phyloP scores from a whole-genome alignment of 1,284 basidiomycete species.

The Cutaneotrichosporon sp. region DNA sequence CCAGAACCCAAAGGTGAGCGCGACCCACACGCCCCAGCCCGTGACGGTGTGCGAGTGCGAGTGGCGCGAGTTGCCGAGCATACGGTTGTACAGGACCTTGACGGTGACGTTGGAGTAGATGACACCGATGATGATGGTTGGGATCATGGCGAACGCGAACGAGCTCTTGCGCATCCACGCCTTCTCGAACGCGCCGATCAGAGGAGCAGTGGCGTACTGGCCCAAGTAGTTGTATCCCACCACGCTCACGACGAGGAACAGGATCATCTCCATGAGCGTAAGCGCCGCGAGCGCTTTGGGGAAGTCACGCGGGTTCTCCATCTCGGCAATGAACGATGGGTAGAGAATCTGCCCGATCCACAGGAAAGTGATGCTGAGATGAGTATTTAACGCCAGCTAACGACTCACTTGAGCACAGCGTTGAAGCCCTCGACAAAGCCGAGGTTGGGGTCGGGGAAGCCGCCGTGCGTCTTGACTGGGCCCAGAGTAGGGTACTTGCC shows the following conservation, averaged over 20 bases:
- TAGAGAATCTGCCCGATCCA: conserved; percentile 58
- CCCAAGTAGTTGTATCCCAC: conserved; percentile 55
- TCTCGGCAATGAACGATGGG: conserved; percentile 50
- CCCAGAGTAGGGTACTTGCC: conserved; percentile 31
- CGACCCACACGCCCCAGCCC: conserved; percentile 59
- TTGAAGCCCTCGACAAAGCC: conserved; percentile 55
- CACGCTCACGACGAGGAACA: conserved; percentile 60
- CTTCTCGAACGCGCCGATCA: conserved; percentile 35
- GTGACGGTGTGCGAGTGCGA: conserved; percentile 55
- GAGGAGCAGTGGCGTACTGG: conserved; percentile 45
- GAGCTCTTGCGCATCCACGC: conserved; percentile 54
- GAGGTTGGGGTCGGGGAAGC: conserved; percentile 49
- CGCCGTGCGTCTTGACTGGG: conserved; percentile 29
- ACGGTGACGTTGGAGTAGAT: conserved; percentile 44
- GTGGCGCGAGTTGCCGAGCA: conserved; percentile 52
- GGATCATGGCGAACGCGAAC: conserved; percentile 41
- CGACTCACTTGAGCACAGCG: conserved; percentile 44
- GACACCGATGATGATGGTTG: conserved; percentile 40
- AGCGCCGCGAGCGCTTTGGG: conserved; percentile 53
- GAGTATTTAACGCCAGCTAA: too few species aligned
- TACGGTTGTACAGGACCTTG: conserved; percentile 46
- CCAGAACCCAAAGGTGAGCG: conserved; percentile 58
- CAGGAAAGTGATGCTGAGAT: conserved; percentile 51
- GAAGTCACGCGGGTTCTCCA: conserved; percentile 55
- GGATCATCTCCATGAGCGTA: conserved; percentile 56